Percentiles rank a stretch among this genome's conserved stretches.
Conservation (phyloP, 192 early-diverging fungal species). For the Endogone sp. region DNA sequence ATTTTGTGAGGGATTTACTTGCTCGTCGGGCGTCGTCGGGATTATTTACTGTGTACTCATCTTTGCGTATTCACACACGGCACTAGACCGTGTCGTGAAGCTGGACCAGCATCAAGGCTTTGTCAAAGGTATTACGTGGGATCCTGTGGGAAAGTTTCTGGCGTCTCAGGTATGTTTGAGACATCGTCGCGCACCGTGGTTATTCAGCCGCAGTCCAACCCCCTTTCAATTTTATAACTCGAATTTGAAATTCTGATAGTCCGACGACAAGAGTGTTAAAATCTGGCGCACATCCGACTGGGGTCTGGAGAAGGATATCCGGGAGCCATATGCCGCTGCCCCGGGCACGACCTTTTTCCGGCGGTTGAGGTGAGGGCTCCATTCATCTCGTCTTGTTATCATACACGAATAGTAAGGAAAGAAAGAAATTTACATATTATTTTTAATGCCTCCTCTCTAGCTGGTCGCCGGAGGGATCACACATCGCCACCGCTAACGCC, state of each 20-base stretch:
- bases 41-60: not conserved
- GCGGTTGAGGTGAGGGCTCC: conserved; percentile 61
- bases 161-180: conserved; percentile 69
- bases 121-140: conserved; percentile 96
- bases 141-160: conserved; percentile 91
- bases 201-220: too few relatives aligned
- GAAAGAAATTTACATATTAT: conserved; percentile 1
- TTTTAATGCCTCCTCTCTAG: conserved; percentile 35
- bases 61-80: not conserved
- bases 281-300: conserved; percentile 91
- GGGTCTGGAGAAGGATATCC: conserved; percentile 69
- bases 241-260: conserved; percentile 32
- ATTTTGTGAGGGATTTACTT: too few relatives aligned
- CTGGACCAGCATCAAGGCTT: conserved; percentile 76
- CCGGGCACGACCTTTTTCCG: conserved; percentile 87
- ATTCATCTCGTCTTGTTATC: not conserved
- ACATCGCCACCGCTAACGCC: conserved; percentile 86
- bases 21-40: not conserved
- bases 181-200: too few relatives aligned
- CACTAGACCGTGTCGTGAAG: conserved; percentile 57
- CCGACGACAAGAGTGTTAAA: conserved; percentile 84
- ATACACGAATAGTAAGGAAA: not conserved
- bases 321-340: conserved; percentile 69
- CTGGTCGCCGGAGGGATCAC: conserved; percentile 97
- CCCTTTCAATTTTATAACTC: not conserved